phyloP scores from a whole-genome alignment of 2,329 filamentous ascomycete genomes.

The Exophiala spinifera region DNA sequence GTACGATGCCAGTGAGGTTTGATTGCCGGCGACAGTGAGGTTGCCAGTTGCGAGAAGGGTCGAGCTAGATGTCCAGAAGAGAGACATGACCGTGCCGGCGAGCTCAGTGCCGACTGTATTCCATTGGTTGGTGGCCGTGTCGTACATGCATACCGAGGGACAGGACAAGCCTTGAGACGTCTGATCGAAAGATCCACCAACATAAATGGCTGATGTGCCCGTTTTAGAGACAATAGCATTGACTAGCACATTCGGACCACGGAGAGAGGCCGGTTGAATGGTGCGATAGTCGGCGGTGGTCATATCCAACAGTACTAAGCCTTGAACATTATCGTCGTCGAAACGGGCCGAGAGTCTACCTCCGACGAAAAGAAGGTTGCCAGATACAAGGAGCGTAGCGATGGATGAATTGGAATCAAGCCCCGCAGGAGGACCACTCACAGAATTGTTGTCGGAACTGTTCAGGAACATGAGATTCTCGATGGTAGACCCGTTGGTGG shows the following conservation, averaged over 20 bases:
- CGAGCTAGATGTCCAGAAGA: slow-evolving; percentile 73
- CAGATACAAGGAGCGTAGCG: slow-evolving; percentile 64
- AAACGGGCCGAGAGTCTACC: slow-evolving; percentile 73
- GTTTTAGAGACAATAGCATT: slow-evolving; percentile 73
- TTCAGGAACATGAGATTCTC: slow-evolving; percentile 83
- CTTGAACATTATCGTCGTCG: slow-evolving; percentile 61
- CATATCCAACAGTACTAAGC: slow-evolving; percentile 78
- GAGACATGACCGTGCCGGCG: slow-evolving; percentile 64
- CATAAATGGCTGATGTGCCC: slow-evolving; percentile 70
- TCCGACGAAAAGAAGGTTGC: slow-evolving; percentile 73
- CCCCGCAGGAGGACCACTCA: slow-evolving; percentile 67
- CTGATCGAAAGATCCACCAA: slow-evolving; percentile 75
- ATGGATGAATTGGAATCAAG: slow-evolving; percentile 73
- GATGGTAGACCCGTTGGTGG: slow-evolving; percentile 66
- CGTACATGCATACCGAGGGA: slow-evolving; percentile 76
- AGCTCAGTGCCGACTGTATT: slow-evolving; percentile 71
- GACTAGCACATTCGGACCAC: slow-evolving; percentile 68
- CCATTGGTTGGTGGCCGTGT: slow-evolving; percentile 70
- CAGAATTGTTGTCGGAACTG: slow-evolving; percentile 61
- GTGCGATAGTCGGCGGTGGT: slow-evolving; percentile 57
- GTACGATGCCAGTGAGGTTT: slow-evolving; percentile 69
- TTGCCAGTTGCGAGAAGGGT: slow-evolving; percentile 75
- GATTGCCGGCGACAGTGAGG: slow-evolving; percentile 64
- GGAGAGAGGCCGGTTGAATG: slow-evolving; percentile 71
- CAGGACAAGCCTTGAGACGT: slow-evolving; percentile 80